Conservation (phyloP, 2,329 filamentous ascomycete genomes). For the Bertia moriformis region DNA sequence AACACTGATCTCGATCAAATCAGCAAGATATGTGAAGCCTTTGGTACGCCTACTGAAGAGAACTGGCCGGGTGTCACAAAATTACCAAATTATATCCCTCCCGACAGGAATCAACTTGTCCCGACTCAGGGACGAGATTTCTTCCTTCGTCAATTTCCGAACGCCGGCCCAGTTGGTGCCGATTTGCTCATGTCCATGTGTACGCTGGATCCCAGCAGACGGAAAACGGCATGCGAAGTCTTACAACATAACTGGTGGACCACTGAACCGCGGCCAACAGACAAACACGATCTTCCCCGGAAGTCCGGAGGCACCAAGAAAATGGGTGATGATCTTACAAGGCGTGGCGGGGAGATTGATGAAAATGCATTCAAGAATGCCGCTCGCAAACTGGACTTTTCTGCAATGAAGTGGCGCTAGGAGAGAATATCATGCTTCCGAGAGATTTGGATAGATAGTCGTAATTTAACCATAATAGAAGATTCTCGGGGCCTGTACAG, state of each 20-base stretch:
- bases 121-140: conserved; percentile 29
- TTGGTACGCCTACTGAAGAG: conserved; percentile 57
- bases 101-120: conserved; percentile 29
- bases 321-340: conserved; percentile 51
- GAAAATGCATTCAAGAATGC: conserved; percentile 40
- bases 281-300: conserved; percentile 46
- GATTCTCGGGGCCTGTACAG: too few species aligned
- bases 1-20: conserved; percentile 53
- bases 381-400: conserved; percentile 49
- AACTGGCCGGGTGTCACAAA: conserved; percentile 58
- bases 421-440: too few species aligned
- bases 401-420: conserved; percentile 12
- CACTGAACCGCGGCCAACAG: conserved; percentile 46
- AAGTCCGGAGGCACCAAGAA: conserved; percentile 42
- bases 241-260: conserved; percentile 54
- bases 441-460: too few species aligned
- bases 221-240: conserved; percentile 40
- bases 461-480: too few species aligned
- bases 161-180: conserved; percentile 46
- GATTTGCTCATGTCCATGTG: conserved; percentile 57
- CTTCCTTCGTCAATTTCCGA: conserved; percentile 45
- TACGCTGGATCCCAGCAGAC: conserved; percentile 47
- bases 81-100: conserved; percentile 43
- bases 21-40: conserved; percentile 44
- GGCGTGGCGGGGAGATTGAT: conserved; percentile 43